Percentiles rank a stretch among this genome's conserved stretches.
Conservation (phyloP, 371 early-diverging fungal genomes). For the Apophysomyces variabilis region DNA sequence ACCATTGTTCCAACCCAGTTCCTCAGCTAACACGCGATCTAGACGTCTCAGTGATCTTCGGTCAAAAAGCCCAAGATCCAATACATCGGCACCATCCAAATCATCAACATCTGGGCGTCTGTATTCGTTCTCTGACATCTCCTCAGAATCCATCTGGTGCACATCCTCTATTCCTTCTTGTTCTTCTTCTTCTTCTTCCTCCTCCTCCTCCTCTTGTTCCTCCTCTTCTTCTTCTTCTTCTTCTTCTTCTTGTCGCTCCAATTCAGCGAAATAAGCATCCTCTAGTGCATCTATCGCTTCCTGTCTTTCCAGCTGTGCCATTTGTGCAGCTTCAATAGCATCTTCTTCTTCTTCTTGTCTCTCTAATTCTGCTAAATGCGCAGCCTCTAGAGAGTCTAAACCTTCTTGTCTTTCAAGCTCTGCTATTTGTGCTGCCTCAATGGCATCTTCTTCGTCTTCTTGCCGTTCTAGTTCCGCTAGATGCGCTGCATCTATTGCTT, state of each 20-base stretch:
- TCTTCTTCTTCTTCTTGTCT: slow-evolving; percentile 14
- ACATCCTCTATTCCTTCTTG: not conserved
- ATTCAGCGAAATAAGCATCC: not conserved
- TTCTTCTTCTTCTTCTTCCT: slow-evolving; percentile 13
- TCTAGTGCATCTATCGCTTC: slow-evolving; percentile 6
- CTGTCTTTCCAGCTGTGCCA: slow-evolving; percentile 1
- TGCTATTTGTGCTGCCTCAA: slow-evolving; percentile 1
- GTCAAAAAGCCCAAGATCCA: too few relatives aligned
- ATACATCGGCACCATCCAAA: too few relatives aligned
- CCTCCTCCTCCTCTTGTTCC: slow-evolving; percentile 5
- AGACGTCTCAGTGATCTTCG: too few relatives aligned
- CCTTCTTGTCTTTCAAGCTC: slow-evolving; percentile 9
- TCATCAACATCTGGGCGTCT: too few relatives aligned
- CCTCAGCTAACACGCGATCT: slow-evolving; percentile 15
- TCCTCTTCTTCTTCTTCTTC: not conserved
- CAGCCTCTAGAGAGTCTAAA: not conserved
- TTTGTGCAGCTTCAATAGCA: not conserved
- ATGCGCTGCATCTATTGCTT: not conserved
- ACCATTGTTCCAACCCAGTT: not conserved
- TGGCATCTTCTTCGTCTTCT: slow-evolving; percentile 14
- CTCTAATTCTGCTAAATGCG: slow-evolving; percentile 1
- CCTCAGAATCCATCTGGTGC: slow-evolving; percentile 3
- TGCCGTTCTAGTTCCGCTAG: slow-evolving; percentile 1
- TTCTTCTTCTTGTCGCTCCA: slow-evolving; percentile 5
- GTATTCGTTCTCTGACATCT: not conserved